Evolutionary conservation across 2,329 filamentous ascomycete genomes (phyloP), one percentile per base, ranked within the genome.

Genomic region (Tolypocladium tropicale): DNA sequence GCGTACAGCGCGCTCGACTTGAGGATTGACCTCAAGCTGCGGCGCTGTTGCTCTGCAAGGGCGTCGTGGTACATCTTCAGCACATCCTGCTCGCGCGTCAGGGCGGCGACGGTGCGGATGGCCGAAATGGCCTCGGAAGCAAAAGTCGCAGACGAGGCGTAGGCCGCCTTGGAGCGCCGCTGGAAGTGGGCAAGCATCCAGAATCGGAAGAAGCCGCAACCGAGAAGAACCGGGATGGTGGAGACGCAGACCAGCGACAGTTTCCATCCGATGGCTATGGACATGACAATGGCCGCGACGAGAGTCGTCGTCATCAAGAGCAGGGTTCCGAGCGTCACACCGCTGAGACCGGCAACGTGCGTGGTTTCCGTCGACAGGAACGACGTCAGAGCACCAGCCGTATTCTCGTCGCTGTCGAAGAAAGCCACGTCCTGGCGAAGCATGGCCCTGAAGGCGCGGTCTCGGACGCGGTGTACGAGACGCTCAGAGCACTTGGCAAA

Each of bases 91-190:
- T 99, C 94, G 11, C 93, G 83, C 0, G 92, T 96, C 49, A 99
- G 79, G 10, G 90, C 89, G 4, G 92, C 93, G 11, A 97, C 92
- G 2, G 94, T 97, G 53, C 93, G 88, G 62, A 97, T 96, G 7
- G 92, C 89, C 2, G 90, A 92, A 34, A 95, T 95, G 48, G 92
- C 92, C 71, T 99, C 94, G 51, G 92, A 94, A 12, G 94, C 94
- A 67, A 88, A 95, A 56, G 86, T 87, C 9, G 93, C 93, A 57
- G 90, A 93, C 56, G 80, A 76, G 66, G 90, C 81, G 68, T 97
- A 92, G 4, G 90, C 86, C 61, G 78, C 78, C 76, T 94, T 95
- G 1, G 90, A 86, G 28, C 89, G 86, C 39, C 79, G 79, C 73
- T 89, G 88, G 75, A 90, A 96, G 61, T 84, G 81, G 2, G 89